Percentiles rank a stretch among this genome's conserved stretches.
Conservation (phyloP, 2,329 filamentous ascomycete species). For the Colletotrichum eleusines region DNA sequence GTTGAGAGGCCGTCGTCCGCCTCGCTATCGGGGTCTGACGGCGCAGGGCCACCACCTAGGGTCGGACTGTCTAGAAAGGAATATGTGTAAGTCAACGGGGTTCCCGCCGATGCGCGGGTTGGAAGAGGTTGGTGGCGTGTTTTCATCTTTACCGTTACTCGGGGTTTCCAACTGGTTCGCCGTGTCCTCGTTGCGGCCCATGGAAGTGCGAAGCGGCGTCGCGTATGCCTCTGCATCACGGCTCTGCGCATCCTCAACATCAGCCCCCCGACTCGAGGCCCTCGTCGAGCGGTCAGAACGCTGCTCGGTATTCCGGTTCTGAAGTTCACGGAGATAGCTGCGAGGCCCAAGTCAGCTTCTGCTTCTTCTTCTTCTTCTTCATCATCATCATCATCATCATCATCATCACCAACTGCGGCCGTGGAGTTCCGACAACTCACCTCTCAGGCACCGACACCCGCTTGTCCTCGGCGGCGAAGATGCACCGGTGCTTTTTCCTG, state of each 20-base stretch:
- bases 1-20: conserved; percentile 9
- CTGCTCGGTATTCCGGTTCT: conserved; percentile 36
- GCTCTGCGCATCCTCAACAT: conserved; percentile 11
- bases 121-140: neutral
- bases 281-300: conserved; percentile 19
- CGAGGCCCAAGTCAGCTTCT: conserved; percentile 13
- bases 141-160: conserved; percentile 19
- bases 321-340: conserved; percentile 41
- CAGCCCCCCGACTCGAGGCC: conserved; percentile 5
- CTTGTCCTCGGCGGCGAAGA: conserved; percentile 43
- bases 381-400: too few species aligned
- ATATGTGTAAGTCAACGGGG: conserved; percentile 3
- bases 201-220: conserved; percentile 19
- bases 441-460: conserved; percentile 44
- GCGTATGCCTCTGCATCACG: conserved; percentile 20
- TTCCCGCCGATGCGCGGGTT: neutral
- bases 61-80: conserved; percentile 22
- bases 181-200: neutral
- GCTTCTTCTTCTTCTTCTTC: too few species aligned
- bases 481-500: conserved; percentile 42
- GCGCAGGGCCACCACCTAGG: neutral
- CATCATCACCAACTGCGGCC: neutral
- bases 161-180: conserved; percentile 28
- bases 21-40: conserved; percentile 31
- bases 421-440: conserved; percentile 34